Evolutionary conservation across 305 asterid genomes (phyloP), one percentile per base, ranked within the genome.

Genomic region (Petunia hybrid): DNA sequence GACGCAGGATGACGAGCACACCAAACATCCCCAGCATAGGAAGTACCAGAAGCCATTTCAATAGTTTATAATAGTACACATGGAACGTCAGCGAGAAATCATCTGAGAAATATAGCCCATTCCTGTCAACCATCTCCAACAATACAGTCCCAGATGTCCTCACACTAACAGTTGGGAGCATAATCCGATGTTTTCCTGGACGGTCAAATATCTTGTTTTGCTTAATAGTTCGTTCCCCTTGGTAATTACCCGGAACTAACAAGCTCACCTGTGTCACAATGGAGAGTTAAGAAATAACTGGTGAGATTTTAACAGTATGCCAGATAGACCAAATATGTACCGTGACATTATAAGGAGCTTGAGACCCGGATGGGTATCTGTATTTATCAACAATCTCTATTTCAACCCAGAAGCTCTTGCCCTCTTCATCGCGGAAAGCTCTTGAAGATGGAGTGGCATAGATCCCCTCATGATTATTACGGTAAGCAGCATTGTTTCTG

Each of bases 21-120:
- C 93, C 97, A 51, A 96, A 94, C 97, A 94, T 91, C 75, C 97
- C 99, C 6, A 96, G 93, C 99, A 96, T 96, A 13, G 99, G 98
- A 78, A 96, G 98, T 77, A 93, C 94, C 39, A 93, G 89, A 80
- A 96, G 91, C 99, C 98, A 96, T 84, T 96, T 96, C 91, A 96
- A 82, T 83, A 94, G 90, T 78, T 93, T 96, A 84, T 92, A 92
- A 85, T 96, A 96, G 84, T 92, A 86, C 92, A 93, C 85, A 82
- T 96, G 99, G 89, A 96, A 96, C 76, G 98, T 94, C 56, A 96
- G 91, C n/a, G 99, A 90, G 82, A 96, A 96, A 46, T 94, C 98
- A 68, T 96, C 98, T 4, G 93, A 91, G 85, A 94, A 96, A 87
- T 93, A 87, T 41, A 96, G 78, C 14, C 98, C 98, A 51, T 94